Percentiles rank a stretch among this genome's conserved stretches.
phyloP scores from a whole-genome alignment of 1,284 basidiomycete genomes.

The Ustilago xerochloae region DNA sequence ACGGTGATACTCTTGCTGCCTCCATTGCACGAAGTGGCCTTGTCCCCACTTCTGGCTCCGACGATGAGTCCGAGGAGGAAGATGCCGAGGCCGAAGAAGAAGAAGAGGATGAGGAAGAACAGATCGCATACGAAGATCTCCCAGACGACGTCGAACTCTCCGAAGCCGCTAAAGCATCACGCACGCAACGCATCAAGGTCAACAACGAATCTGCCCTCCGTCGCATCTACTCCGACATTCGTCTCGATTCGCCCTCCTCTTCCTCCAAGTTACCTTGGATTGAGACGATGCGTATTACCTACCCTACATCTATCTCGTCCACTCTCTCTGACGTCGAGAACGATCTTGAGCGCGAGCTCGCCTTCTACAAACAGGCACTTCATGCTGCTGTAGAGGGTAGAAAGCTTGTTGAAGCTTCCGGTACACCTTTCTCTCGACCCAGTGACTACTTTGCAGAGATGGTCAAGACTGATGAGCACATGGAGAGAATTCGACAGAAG shows the following conservation, averaged over 20 bases:
- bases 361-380: conserved; percentile 97
- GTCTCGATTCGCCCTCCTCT: conserved; percentile 48
- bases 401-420: conserved; percentile 78
- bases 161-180: conserved; percentile 51
- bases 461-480: conserved; percentile 97
- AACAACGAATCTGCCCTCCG: conserved; percentile 60
- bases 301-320: conserved; percentile 46
- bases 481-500: conserved; percentile 93
- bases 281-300: conserved; percentile 62
- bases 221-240: conserved; percentile 58
- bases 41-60: conserved; percentile 38
- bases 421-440: conserved; percentile 89
- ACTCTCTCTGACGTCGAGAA: conserved; percentile 78
- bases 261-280: conserved; percentile 62
- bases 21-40: conserved; percentile 63
- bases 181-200: conserved; percentile 61
- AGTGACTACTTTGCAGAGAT: conserved; percentile 98
- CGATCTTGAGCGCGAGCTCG: conserved; percentile 91
- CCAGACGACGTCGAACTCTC: conserved; percentile 56
- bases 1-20: conserved; percentile 62
- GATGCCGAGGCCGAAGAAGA: conserved; percentile 50
- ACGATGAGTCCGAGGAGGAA: conserved; percentile 50
- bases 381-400: conserved; percentile 82
- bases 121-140: conserved; percentile 53
- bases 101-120: conserved; percentile 43